Evolutionary conservation across 345 rosid species (phyloP), one percentile per base, ranked within the genome.

Genomic region (Linum usitatissimum): DNA sequence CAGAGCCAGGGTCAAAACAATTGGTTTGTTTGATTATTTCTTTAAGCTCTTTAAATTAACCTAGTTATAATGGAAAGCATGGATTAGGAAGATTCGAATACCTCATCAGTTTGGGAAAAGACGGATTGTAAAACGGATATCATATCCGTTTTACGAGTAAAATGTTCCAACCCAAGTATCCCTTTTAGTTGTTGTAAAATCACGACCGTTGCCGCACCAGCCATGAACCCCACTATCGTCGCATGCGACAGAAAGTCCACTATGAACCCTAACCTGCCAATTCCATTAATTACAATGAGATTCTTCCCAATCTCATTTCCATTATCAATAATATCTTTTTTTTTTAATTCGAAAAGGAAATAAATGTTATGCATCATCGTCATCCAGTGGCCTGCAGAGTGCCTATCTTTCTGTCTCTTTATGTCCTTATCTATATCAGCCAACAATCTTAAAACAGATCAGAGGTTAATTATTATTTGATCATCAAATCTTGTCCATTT

Each of bases 241-340:
- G 97, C 96, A 76, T 94, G 97, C 65, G 99, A 94, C 57, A 94
- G 70, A 73, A 94, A 85, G 60, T 88, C 99, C 87, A 94, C 96
- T 18, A 94, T 70, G 63, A 94, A 88, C 53, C 97, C 99, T 23
- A 94, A 83, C 75, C 99, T 92, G 79, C 9, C 5, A 8, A 3
- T 14, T 55, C 4, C 58, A 23, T 23, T 23, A 23, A 23, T 23
- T 23, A 23, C 2, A 23, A 23, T 23, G 28, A 23, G 28, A 23
- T n/a, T n/a, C n/a, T n/a, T n/a, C n/a, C n/a, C n/a, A n/a, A n/a
- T n/a, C n/a, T n/a, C n/a, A n/a, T n/a, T n/a, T n/a, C n/a, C n/a
- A n/a, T n/a, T n/a, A n/a, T n/a, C n/a, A n/a, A n/a, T n/a, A n/a
- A n/a, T n/a, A n/a, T n/a, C n/a, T n/a, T n/a, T n/a, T n/a, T n/a